Conservation (phyloP, 345 rosid genomes). For the Turritis glabra region DNA sequence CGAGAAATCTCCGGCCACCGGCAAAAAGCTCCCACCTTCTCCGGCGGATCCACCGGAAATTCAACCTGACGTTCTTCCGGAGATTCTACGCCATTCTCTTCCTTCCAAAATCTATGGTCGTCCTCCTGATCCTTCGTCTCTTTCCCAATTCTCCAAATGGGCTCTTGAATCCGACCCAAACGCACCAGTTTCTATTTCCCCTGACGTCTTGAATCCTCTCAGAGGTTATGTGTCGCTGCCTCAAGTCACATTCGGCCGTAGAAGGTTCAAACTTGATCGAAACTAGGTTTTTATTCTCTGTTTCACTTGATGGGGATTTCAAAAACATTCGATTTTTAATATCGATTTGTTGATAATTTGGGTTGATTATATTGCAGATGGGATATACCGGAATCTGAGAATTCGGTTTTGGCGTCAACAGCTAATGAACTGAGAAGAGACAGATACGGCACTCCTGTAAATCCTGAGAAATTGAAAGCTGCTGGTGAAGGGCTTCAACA, state of each 20-base stretch:
- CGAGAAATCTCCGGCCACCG: slow-evolving; percentile 51
- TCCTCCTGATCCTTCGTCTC: slow-evolving; percentile 59
- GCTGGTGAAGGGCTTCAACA: slow-evolving; percentile 83
- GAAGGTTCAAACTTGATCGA: slow-evolving; percentile 50
- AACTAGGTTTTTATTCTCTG: slow-evolving; percentile 5
- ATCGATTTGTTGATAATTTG: not conserved
- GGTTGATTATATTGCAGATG: slow-evolving; percentile 52
- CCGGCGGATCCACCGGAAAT: slow-evolving; percentile 31
- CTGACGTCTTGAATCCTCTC: slow-evolving; percentile 79
- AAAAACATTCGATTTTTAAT: not conserved
- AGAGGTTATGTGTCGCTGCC: slow-evolving; percentile 80
- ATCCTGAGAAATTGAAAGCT: slow-evolving; percentile 79
- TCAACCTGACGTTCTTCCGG: slow-evolving; percentile 81
- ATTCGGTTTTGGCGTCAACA: slow-evolving; percentile 60
- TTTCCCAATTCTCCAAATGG: slow-evolving; percentile 78
- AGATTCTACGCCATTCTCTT: slow-evolving; percentile 82
- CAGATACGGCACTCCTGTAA: slow-evolving; percentile 45
- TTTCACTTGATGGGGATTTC: slow-evolving; percentile 7
- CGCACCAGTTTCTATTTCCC: slow-evolving; percentile 39
- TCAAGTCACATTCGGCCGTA: slow-evolving; percentile 89
- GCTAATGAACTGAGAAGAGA: slow-evolving; percentile 80
- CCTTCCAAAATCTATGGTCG: slow-evolving; percentile 59
- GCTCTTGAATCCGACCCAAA: slow-evolving; percentile 46
- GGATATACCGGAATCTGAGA: slow-evolving; percentile 59
- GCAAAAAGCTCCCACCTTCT: slow-evolving; percentile 37